Base-by-base conservation (phyloP, 108 stramenopile species). In the Phaeodactylum tricornutum region DNA sequence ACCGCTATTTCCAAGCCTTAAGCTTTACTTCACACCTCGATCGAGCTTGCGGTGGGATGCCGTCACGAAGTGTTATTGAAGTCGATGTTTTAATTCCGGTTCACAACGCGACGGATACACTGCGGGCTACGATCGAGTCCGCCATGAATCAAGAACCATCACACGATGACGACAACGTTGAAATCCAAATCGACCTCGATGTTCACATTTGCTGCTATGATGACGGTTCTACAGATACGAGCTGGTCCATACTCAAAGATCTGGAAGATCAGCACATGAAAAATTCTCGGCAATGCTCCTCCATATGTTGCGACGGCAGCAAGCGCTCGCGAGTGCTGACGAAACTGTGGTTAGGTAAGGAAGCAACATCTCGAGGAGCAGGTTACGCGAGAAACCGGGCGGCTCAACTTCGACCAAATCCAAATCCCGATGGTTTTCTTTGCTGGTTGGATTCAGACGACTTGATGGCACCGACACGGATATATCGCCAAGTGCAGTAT, bases 311-410 rank as follows among this genome's bases (percentile, higher is more conserved):
- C 20, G 27, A 50, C 53, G 41, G 14, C 9, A 16, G 1, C 51
- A 53, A 22, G 15, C 17, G 15, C 59, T 29, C 29, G 19, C 34
- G 75, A 29, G 61, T 72, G 20, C 57, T 57, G 9, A 47, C 55
- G 12, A n/a, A n/a, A n/a, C n/a, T 72, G 20, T 57, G 60, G 9
- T 49, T 53, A n/a, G 51, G 66, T 29, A 30, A 27, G 4, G 35
- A 64, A 26, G 69, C 56, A 1, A 46, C 47, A 23, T 55, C 61
- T 26, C 53, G 82, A 36, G 89, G 89, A 29, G 85, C 90, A 17
- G 86, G 85, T 0, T 79, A 67, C 53, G 90, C 90, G 3, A 62
- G 90, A 38, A 92, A 92, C 52, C 64, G 75, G 65, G 86, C 84
- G 0, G 72, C 69, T 19, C 57, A 66, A 42, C 33, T 87, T 38